phyloP scores from a whole-genome alignment of 2,329 filamentous ascomycete species.

The Harringtonia lauricola region DNA sequence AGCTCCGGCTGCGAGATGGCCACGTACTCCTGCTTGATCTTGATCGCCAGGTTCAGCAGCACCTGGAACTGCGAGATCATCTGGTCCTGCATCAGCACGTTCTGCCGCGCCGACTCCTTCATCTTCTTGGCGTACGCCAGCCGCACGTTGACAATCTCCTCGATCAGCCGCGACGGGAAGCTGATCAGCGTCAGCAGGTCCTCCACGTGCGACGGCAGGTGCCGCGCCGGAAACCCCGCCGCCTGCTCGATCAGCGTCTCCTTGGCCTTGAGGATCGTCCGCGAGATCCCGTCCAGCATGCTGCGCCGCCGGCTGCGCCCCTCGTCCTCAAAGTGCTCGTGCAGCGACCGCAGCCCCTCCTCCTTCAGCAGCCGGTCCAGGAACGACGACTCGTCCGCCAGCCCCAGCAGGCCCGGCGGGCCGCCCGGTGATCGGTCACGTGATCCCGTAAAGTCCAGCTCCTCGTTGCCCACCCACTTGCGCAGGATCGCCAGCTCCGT shows the following conservation, averaged over 20 bases:
- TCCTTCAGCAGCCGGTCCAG: slow-evolving; percentile 92
- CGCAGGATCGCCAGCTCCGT: slow-evolving; percentile 85
- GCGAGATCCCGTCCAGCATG: slow-evolving; percentile 74
- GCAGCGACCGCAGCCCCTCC: slow-evolving; percentile 83
- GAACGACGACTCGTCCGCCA: slow-evolving; percentile 86
- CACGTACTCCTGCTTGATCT: slow-evolving; percentile 83
- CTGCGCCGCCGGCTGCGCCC: slow-evolving; percentile 46
- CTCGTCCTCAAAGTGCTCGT: slow-evolving; percentile 50
- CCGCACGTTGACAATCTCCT: slow-evolving; percentile 90
- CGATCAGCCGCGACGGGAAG: slow-evolving; percentile 88
- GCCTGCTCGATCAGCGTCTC: slow-evolving; percentile 80
- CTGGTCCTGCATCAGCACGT: slow-evolving; percentile 88
- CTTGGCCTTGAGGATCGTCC: slow-evolving; percentile 89
- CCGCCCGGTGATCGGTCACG: slow-evolving; percentile 57
- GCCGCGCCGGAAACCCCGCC: slow-evolving; percentile 72
- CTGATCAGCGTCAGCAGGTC: slow-evolving; percentile 93
- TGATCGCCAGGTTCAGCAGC: slow-evolving; percentile 78
- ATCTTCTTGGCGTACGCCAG: slow-evolving; percentile 88
- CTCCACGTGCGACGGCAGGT: slow-evolving; percentile 92
- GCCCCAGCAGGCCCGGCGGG: slow-evolving; percentile 53
- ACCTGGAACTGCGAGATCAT: slow-evolving; percentile 97
- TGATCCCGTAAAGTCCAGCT: slow-evolving; percentile 77
- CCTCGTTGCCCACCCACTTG: slow-evolving; percentile 93
- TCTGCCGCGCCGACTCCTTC: slow-evolving; percentile 88
- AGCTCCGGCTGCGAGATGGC: slow-evolving; percentile 75